Evolutionary conservation across 2,329 filamentous ascomycete genomes (phyloP).

Genomic region (Aspergillus novoparasiticus): DNA sequence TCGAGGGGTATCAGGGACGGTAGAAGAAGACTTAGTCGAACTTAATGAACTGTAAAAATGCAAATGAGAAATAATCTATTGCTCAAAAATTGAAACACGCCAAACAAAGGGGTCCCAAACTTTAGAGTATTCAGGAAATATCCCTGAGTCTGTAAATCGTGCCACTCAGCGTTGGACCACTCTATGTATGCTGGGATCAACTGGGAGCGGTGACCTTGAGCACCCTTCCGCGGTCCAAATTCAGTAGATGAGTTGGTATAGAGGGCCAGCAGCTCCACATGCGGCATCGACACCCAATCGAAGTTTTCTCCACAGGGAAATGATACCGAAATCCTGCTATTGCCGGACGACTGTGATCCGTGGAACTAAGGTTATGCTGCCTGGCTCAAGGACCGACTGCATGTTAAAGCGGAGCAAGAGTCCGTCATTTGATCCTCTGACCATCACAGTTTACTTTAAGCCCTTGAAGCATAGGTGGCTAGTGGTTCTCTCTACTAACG

Average conservation of each 20-base stretch:
- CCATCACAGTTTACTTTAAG: no score
- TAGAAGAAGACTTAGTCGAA: background rate
- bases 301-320: background rate
- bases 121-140: accelerated
- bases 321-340: background rate
- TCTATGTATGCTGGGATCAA: background rate
- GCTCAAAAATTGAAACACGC: accelerated
- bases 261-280: background rate
- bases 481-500: background rate
- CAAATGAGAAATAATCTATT: background rate
- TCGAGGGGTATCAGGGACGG: conserved; percentile 17
- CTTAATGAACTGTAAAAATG: background rate
- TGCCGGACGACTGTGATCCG: background rate
- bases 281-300: background rate
- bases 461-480: background rate
- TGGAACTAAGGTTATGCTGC: background rate
- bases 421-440: no score
- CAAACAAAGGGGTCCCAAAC: background rate
- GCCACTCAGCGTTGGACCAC: background rate
- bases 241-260: background rate
- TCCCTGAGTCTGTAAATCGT: accelerated
- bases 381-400: background rate
- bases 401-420: no score
- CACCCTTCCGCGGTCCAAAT: no score
- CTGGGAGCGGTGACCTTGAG: background rate